Evolutionary conservation across 2,329 filamentous ascomycete species (phyloP).

Genomic region (Talaromyces sp.): DNA sequence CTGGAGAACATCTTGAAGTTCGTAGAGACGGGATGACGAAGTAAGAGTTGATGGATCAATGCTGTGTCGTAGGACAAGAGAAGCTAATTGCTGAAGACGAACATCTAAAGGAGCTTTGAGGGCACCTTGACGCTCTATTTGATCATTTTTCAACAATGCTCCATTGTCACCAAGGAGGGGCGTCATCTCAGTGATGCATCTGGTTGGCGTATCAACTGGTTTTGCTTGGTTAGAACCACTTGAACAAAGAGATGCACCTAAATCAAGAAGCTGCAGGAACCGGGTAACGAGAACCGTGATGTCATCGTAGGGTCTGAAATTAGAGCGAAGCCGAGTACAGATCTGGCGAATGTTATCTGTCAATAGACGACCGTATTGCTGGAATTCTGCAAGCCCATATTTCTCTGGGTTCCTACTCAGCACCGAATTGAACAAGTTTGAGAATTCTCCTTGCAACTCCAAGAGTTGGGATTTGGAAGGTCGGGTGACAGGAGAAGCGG

Average conservation of each 20-base stretch:
- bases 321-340: constrained; percentile 60
- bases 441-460: constrained; percentile 76
- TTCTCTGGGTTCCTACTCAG: constrained; percentile 38
- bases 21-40: constrained; percentile 41
- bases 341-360: constrained; percentile 62
- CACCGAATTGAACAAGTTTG: constrained; percentile 64
- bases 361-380: constrained; percentile 36
- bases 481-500: constrained; percentile 64
- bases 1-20: constrained; percentile 63
- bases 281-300: constrained; percentile 72
- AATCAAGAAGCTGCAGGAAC: constrained; percentile 70
- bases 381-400: constrained; percentile 16
- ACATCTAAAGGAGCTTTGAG: constrained; percentile 26
- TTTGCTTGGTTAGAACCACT: constrained; percentile 14
- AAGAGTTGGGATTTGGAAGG: constrained; percentile 63
- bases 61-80: constrained; percentile 29
- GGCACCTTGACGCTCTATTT: constrained; percentile 6
- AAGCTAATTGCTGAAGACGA: constrained; percentile 32
- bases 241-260: constrained; percentile 63
- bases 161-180: constrained; percentile 32
- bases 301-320: constrained; percentile 78
- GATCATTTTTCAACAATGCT: constrained; percentile 16
- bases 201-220: constrained; percentile 19
- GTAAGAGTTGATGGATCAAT: constrained; percentile 32
- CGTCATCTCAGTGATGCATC: constrained; percentile 27